These are phyloP conservation scores for Orychophragmus violaceus DNA, from an alignment of 345 rosid species.

Conservation along the genomic window DNA sequence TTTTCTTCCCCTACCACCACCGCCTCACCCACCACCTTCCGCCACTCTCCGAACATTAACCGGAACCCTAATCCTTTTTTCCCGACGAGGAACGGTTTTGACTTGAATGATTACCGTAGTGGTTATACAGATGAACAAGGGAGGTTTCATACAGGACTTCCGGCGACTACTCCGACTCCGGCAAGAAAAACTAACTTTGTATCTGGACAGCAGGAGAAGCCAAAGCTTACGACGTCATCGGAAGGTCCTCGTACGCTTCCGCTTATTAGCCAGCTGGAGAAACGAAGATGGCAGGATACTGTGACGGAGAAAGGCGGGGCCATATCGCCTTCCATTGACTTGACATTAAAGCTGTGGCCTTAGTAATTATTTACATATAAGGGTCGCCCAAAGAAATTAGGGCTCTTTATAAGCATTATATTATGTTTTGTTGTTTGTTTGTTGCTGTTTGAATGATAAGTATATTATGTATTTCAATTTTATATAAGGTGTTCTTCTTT, in stretches of 20 bases:
- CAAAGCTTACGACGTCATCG: not conserved
- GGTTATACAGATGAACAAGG: conserved; percentile 3
- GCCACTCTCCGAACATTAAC: not conserved
- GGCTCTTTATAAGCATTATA: no score
- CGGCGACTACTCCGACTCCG: not conserved
- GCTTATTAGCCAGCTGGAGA: conserved; percentile 19
- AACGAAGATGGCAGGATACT: not conserved
- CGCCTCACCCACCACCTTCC: not conserved
- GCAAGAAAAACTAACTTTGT: not conserved
- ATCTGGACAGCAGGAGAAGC: not conserved
- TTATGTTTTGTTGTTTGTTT: no score
- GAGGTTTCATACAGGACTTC: conserved; percentile 1
- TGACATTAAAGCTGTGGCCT: conserved; percentile 16
- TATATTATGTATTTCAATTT: no score
- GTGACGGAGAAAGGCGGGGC: not conserved
- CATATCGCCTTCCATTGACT: conserved; percentile 5
- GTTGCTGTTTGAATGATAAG: no score
- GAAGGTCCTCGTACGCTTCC: not conserved
- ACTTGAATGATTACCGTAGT: not conserved
- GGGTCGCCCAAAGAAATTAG: no score
- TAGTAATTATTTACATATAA: no score
- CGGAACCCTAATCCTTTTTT: not conserved
- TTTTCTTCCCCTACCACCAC: not conserved
- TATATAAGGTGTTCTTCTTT: no score
- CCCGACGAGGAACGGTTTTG: not conserved